Evolutionary conservation across 495 filamentous ascomycete genomes (phyloP).

Genomic region (Aspergillus carlsbadensis): DNA sequence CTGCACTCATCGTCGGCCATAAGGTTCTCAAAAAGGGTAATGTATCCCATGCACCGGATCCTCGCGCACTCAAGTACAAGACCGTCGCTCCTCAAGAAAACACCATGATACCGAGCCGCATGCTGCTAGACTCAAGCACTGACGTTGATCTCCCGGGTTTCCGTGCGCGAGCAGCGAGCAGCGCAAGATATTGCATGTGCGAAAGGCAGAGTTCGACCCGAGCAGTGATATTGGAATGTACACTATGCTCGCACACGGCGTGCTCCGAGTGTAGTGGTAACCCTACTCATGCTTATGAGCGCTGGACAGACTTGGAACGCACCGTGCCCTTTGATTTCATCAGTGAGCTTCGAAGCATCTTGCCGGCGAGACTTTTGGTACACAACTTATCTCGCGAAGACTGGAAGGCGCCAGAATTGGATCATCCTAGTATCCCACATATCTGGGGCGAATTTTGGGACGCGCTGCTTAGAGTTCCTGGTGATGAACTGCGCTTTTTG

Average conservation of each 20-base stretch:
- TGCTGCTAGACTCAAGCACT: slow-evolving; percentile 1
- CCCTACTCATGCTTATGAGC: slow-evolving; percentile 52
- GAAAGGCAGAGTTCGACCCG: slow-evolving; percentile 49
- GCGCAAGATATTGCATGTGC: slow-evolving; percentile 54
- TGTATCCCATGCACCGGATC: not conserved
- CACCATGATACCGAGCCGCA: slow-evolving; percentile 10
- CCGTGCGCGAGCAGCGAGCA: slow-evolving; percentile 29
- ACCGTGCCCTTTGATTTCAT: slow-evolving; percentile 49
- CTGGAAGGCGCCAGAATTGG: slow-evolving; percentile 23
- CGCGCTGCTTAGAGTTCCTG: slow-evolving; percentile 31
- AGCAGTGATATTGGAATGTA: slow-evolving; percentile 45
- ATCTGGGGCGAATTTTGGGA: slow-evolving; percentile 40
- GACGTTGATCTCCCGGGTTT: slow-evolving; percentile 12
- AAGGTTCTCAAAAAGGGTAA: slow-evolving; percentile 29
- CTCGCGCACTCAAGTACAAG: slow-evolving; percentile 9
- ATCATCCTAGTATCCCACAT: not conserved
- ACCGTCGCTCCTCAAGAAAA: slow-evolving; percentile 2
- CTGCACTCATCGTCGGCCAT: slow-evolving; percentile 48
- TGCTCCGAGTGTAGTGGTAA: slow-evolving; percentile 57
- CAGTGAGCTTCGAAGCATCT: slow-evolving; percentile 33
- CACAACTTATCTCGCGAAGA: slow-evolving; percentile 28
- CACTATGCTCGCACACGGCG: slow-evolving; percentile 53
- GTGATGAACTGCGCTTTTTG: slow-evolving; percentile 44
- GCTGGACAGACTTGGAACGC: slow-evolving; percentile 26
- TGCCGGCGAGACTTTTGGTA: slow-evolving; percentile 50